phyloP scores from a whole-genome alignment of 2,329 filamentous ascomycete genomes.

The Fusarium tuaranense region DNA sequence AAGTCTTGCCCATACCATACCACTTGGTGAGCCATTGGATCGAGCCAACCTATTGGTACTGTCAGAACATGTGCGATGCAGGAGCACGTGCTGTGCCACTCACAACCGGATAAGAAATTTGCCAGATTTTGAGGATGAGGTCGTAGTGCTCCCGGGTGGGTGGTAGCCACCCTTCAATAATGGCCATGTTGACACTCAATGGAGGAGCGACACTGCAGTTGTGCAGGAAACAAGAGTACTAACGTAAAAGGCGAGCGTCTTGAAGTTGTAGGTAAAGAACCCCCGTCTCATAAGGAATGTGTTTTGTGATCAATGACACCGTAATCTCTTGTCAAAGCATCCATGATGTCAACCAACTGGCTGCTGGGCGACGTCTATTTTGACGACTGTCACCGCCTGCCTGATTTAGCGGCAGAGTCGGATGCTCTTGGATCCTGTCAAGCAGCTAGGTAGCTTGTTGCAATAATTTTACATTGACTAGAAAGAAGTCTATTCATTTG shows the following conservation, averaged over 20 bases:
- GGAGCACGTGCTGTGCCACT: constrained; percentile 31
- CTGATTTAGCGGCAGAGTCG: neutral
- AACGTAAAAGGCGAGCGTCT: rapidly evolving
- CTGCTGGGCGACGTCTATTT: constrained; percentile 33
- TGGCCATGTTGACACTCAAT: constrained; percentile 52
- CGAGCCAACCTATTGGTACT: constrained; percentile 69
- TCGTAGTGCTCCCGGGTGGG: constrained; percentile 70
- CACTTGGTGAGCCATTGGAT: constrained; percentile 82
- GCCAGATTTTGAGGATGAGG: constrained; percentile 63
- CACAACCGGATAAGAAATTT: constrained; percentile 65
- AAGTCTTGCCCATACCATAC: constrained; percentile 96
- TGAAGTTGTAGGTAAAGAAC: neutral
- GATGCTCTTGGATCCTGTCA: neutral
- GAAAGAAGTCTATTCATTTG: rapidly evolving
- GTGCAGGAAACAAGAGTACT: neutral
- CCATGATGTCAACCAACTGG: constrained; percentile 38
- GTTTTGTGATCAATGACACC: neutral
- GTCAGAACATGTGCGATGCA: constrained; percentile 16
- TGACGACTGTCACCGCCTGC: constrained; percentile 43
- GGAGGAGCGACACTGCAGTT: neutral
- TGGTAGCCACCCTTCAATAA: constrained; percentile 68
- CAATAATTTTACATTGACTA: neutral
- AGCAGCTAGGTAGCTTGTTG: neutral
- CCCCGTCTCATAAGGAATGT: neutral
- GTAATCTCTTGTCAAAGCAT: neutral